phyloP scores from a whole-genome alignment of 208 protist species.

The Eutreptiella sp. region DNA sequence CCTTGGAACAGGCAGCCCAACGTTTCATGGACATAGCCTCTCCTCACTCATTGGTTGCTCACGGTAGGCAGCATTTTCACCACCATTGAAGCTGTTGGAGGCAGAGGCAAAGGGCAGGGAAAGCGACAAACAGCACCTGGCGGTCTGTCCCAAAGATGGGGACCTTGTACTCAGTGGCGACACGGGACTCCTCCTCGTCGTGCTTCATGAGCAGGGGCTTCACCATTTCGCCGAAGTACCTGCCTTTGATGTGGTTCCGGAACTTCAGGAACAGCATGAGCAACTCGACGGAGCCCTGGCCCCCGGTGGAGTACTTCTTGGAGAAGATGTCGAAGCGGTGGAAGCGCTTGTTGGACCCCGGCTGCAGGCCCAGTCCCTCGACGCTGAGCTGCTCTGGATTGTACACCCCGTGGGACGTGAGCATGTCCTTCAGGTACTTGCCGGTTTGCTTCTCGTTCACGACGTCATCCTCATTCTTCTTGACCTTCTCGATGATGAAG shows the following conservation, averaged over 20 bases:
- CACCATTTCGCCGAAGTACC: slow-evolving; percentile 51
- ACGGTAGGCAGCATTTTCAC: no score
- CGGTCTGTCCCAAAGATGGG: slow-evolving; percentile 62
- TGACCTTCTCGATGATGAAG: slow-evolving; percentile 59
- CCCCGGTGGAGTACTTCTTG: slow-evolving; percentile 24
- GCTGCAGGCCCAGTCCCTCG: slow-evolving; percentile 72
- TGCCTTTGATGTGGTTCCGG: no score
- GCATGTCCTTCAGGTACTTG: slow-evolving; percentile 57
- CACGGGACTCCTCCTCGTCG: slow-evolving; percentile 44
- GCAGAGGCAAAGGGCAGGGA: no score
- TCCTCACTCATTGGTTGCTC: no score
- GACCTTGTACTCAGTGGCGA: slow-evolving; percentile 69
- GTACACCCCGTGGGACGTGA: slow-evolving; percentile 48
- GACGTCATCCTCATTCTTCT: slow-evolving; percentile 10
- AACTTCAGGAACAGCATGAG: slow-evolving; percentile 63
- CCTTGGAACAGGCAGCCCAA: no score
- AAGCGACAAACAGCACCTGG: no score
- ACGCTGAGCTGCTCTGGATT: slow-evolving; percentile 55
- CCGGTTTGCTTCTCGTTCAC: neutral
- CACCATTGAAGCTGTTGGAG: no score
- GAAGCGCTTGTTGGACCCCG: slow-evolving; percentile 54
- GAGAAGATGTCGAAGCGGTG: slow-evolving; percentile 52
- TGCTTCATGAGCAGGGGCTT: slow-evolving; percentile 46
- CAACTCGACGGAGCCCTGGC: slow-evolving; percentile 59
- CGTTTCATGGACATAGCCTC: no score